Base-by-base conservation (phyloP, 2,329 filamentous ascomycete genomes). In the Bipolaris zeicola region DNA sequence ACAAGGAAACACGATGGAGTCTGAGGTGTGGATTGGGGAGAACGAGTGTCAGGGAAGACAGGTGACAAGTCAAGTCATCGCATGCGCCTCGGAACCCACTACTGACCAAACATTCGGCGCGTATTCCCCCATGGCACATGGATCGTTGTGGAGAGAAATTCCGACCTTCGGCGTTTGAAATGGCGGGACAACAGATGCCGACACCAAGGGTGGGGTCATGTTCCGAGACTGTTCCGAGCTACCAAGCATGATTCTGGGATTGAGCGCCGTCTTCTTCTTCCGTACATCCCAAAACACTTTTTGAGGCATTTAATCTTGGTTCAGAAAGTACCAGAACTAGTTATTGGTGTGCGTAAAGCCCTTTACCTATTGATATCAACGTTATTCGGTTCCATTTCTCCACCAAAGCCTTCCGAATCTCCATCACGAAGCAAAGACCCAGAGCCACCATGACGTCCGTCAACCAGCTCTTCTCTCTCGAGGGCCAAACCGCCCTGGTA, bases 401-500 rank as follows among this genome's bases (percentile, higher is more conserved):
- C 37, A 14, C n/a, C 45, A 16, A 20, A 24, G 33, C 49, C 28
- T 62, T 62, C 59, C 57, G 58, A 61, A 46, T 16, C 31, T 13
- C 31, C 13, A 37, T 22, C 31, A 36, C 42, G 26, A 34, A 38
- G 6, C 52, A 18, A 28, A 13, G 22, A 38, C 20, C 24, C 44
- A 53, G 49, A 34, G 7, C 36, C 53, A 68, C 44, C 39, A 74
- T 74, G 71, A 36, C 70, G 16, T 67, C 66, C 2, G 68, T 74
- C 38, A 66, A 70, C 43, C 70, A 81, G 55, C 72, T 83, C 34
- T 83, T 82, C 70, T 80, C 78, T 26, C 76, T 83, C 8, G 71
- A 80, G 58, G 80, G 80, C 46, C 78, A 83, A 64, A 81, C 78
- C 1, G 80, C 80, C 18, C 66, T 83, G 38, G 77, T 82, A 7